A percentile compares a stretch with the other conserved stretches of the same genome.
phyloP scores from a whole-genome alignment of 2,329 filamentous ascomycete species.

The Pseudopyricularia cyperi region DNA sequence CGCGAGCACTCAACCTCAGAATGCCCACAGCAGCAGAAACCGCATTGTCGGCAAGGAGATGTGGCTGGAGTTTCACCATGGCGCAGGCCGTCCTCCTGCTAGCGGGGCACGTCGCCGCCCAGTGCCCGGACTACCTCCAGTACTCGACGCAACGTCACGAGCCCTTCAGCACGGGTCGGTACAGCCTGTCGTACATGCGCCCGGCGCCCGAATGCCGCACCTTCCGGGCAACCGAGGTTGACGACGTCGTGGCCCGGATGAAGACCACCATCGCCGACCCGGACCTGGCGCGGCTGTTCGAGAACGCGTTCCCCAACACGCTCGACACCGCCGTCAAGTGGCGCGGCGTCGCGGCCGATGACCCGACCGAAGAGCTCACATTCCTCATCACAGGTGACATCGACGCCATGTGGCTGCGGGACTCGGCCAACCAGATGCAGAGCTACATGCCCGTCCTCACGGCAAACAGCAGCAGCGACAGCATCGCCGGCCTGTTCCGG shows the following conservation, averaged over 20 bases:
- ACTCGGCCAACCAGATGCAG: conserved; percentile 53
- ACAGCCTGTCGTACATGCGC: conserved; percentile 68
- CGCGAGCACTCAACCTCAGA: background rate
- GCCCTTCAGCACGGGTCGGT: conserved; percentile 64
- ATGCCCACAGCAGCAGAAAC: background rate
- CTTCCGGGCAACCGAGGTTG: conserved; percentile 64
- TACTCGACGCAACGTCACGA: conserved; percentile 48
- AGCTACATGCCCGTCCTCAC: conserved; percentile 56
- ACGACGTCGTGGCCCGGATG: conserved; percentile 61
- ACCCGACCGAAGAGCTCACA: conserved; percentile 33
- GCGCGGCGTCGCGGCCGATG: conserved; percentile 9
- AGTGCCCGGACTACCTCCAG: conserved; percentile 51
- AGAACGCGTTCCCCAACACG: conserved; percentile 63
- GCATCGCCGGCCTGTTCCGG: conserved; percentile 55
- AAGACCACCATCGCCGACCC: conserved; percentile 60
- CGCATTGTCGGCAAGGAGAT: background rate
- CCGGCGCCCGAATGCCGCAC: conserved; percentile 67
- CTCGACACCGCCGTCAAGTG: conserved; percentile 23
- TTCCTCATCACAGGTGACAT: conserved; percentile 42
- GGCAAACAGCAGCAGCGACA: conserved; percentile 32
- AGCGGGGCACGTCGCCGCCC: background rate
- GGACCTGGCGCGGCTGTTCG: conserved; percentile 57
- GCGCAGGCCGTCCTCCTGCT: conserved; percentile 2
- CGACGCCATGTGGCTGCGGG: conserved; percentile 22
- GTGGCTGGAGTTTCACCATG: too few relatives aligned